These are phyloP conservation scores for Lichenothelia convexa DNA, from an alignment of 495 filamentous ascomycete species.

Conservation along the genomic window DNA sequence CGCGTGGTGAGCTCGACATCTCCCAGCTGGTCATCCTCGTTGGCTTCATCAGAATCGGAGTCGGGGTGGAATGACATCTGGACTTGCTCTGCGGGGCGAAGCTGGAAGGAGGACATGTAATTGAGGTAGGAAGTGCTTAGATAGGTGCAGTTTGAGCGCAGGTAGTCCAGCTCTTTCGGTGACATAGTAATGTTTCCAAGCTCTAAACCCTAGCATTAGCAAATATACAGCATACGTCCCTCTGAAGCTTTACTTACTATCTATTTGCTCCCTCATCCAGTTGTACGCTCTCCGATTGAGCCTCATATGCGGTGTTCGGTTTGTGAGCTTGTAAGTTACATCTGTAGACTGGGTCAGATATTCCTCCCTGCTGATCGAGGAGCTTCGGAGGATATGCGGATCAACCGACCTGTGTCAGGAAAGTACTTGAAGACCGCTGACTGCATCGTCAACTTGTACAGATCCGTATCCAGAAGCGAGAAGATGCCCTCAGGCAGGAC, in stretches of 20 bases:
- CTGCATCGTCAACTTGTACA: conserved; percentile 99
- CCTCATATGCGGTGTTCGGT: conserved; percentile 86
- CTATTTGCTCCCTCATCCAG: conserved; percentile 71
- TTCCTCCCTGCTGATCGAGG: neutral
- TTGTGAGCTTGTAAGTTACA: conserved; percentile 85
- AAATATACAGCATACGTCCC: neutral
- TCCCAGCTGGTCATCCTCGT: conserved; percentile 50
- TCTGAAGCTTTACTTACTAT: conserved; percentile 32
- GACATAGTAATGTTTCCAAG: conserved; percentile 62
- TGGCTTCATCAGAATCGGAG: conserved; percentile 44
- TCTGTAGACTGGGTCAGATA: conserved; percentile 18
- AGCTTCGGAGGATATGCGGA: neutral
- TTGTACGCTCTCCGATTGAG: conserved; percentile 62
- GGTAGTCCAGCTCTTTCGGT: conserved; percentile 56
- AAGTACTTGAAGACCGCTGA: conserved; percentile 86
- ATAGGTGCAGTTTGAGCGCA: conserved; percentile 67
- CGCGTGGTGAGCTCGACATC: conserved; percentile 53
- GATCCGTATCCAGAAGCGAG: conserved; percentile 89
- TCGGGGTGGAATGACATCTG: conserved; percentile 47
- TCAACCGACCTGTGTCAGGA: conserved; percentile 46
- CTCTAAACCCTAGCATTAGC: conserved; percentile 25
- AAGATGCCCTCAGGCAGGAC: conserved; percentile 47
- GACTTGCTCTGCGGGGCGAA: conserved; percentile 66
- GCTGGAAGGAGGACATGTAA: conserved; percentile 62
- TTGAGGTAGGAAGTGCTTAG: conserved; percentile 56